Evolutionary conservation across 345 rosid genomes (phyloP), one percentile per base, ranked within the genome.

Genomic region (Lepidium sativum): DNA sequence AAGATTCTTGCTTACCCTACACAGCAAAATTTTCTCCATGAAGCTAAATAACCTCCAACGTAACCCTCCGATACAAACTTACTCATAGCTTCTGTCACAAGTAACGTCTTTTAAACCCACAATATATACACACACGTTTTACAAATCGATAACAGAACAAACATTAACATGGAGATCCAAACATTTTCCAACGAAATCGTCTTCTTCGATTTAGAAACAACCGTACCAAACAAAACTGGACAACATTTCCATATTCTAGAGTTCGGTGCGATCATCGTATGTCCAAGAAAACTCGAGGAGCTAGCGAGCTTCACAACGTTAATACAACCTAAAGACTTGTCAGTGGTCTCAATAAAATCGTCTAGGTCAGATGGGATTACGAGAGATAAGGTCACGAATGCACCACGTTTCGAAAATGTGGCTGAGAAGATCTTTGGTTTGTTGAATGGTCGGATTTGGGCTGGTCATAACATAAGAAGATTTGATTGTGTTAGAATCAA

Each of bases 181-280:
- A 53, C 67, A 17, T 49, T 65, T 50, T 2, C 71, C 27, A 72
- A 3, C 68, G 87, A 84, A 70, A 84, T 87, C 1, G 90, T 84
- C 38, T 90, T 92, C 62, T 89, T 92, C 15, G 96, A 90, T 86
- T 43, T 92, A 16, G 96, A 92, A 73, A 92, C 98, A 7, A 90
- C 79, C 3, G 92, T 90, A 0, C 97, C 97, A 9, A 86, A 72
- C 44, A 75, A 69, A 68, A 6, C 69, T 0, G 87, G 90, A 12
- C 86, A 83, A 32, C 63, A 84, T 32, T 90, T 89, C 71, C 57
- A 73, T 59, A 83, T 92, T 10, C 73, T 92, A 68, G 97, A 92
- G 74, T 90, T 92, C 2, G 99, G 97, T 2, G 94, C 97, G 44
- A 83, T 92, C 9, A 68, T 86, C 4, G 90, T 90, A 38, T 90